Evolutionary conservation across 164 flowering plant species (phyloP).

Genomic region (Aristolochia fimbriata): DNA sequence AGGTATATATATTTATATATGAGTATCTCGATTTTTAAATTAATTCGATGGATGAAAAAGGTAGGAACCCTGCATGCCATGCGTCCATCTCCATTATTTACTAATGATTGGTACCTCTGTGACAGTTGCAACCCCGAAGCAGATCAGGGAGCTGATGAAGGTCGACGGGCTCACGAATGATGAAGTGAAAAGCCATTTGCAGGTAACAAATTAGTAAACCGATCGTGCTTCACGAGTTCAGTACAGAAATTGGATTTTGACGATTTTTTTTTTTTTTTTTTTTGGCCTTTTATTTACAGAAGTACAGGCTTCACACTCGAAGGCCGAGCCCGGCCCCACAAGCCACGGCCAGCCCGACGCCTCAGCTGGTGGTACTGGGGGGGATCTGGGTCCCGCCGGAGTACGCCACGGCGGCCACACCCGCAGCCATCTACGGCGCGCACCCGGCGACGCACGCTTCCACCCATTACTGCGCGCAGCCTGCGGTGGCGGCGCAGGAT

Average conservation of each 20-base stretch:
- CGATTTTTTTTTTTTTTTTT: conserved; percentile 1
- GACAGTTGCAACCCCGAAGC: conserved; percentile 97
- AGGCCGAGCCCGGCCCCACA: conserved; percentile 86
- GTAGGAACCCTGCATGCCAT: neutral
- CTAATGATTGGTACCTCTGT: neutral
- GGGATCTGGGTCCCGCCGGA: conserved; percentile 98
- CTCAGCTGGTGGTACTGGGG: conserved; percentile 87
- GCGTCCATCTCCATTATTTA: neutral
- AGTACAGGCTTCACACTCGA: conserved; percentile 93
- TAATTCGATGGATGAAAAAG: too few species aligned
- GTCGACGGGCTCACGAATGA: conserved; percentile 98
- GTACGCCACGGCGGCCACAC: conserved; percentile 44
- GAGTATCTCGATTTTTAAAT: too few species aligned
- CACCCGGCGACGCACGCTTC: conserved; percentile 40
- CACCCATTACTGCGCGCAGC: conserved; percentile 38
- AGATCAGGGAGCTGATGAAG: conserved; percentile 97
- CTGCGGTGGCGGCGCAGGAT: conserved; percentile 35
- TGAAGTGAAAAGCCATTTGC: conserved; percentile 99
- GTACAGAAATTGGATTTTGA: too few species aligned
- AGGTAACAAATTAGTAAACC: conserved; percentile 62
- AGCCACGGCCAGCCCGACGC: conserved; percentile 38
- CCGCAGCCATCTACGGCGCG: conserved; percentile 41
- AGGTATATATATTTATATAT: conserved; percentile 29
- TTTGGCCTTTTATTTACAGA: conserved; percentile 30
- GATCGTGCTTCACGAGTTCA: too few species aligned